Evolutionary conservation across 1,284 basidiomycete species (phyloP).

Genomic region (Ustilago vetiveriae): DNA sequence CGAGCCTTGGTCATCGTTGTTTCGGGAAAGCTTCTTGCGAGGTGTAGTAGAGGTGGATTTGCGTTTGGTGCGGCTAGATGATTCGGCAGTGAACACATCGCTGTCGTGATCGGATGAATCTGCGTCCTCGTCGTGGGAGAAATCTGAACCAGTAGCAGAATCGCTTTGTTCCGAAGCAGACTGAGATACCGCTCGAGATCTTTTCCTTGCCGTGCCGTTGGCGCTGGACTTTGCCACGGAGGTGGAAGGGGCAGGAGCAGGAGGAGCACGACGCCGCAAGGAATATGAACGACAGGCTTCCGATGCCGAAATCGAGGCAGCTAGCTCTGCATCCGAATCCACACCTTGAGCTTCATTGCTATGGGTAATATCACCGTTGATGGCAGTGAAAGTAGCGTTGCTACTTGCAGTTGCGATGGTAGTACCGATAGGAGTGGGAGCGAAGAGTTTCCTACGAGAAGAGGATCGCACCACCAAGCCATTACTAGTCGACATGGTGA

Average conservation of each 20-base stretch:
- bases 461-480: background rate
- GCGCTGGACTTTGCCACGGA: slow-evolving; percentile 5
- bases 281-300: slow-evolving; percentile 31
- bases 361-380: background rate
- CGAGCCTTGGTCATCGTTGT: too few relatives aligned
- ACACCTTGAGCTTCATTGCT: background rate
- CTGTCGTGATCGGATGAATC: slow-evolving; percentile 15
- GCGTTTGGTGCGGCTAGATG: background rate
- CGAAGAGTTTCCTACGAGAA: slow-evolving; percentile 38
- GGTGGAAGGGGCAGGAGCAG: background rate
- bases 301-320: slow-evolving; percentile 14
- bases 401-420: background rate
- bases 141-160: slow-evolving; percentile 18
- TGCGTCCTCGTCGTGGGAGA: slow-evolving; percentile 1
- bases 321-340: slow-evolving; percentile 19
- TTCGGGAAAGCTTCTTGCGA: slow-evolving; percentile 1
- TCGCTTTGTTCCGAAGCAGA: slow-evolving; percentile 10
- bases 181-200: slow-evolving; percentile 1
- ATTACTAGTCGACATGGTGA: slow-evolving; percentile 4
- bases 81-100: slow-evolving; percentile 12
- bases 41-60: slow-evolving; percentile 1
- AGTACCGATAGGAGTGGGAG: slow-evolving; percentile 21
- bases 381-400: background rate
- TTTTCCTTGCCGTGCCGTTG: slow-evolving; percentile 10
- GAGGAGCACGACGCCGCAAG: slow-evolving; percentile 5